These are phyloP conservation scores for Mediolabrus comicus DNA, from an alignment of 108 stramenopile genomes.

Conservation along the genomic window DNA sequence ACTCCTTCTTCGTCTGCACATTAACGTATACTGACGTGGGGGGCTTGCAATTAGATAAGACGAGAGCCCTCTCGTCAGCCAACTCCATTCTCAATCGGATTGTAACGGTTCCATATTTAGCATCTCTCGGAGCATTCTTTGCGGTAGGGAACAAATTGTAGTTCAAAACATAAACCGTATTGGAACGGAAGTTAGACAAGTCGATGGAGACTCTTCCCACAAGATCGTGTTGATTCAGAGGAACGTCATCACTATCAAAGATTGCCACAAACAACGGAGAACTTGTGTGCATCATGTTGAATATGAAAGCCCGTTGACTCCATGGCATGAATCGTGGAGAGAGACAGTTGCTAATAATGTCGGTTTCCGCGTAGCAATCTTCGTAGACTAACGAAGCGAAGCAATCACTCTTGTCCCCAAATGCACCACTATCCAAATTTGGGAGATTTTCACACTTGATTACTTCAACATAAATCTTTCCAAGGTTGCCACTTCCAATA, in stretches of 20 bases:
- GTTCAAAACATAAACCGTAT: constrained; percentile 63
- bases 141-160: constrained; percentile 60
- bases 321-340: constrained; percentile 81
- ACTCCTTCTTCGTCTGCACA: constrained; percentile 61
- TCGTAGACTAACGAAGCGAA: constrained; percentile 74
- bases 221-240: constrained; percentile 56
- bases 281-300: constrained; percentile 68
- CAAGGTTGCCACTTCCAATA: constrained; percentile 67
- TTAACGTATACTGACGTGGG: constrained; percentile 67
- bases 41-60: constrained; percentile 49
- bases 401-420: constrained; percentile 77
- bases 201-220: constrained; percentile 75
- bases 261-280: constrained; percentile 66
- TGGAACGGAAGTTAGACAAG: constrained; percentile 56
- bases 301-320: constrained; percentile 74
- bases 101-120: constrained; percentile 33
- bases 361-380: constrained; percentile 63
- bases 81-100: constrained; percentile 57
- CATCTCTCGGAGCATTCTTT: constrained; percentile 24
- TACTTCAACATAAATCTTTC: constrained; percentile 69
- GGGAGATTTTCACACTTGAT: constrained; percentile 69
- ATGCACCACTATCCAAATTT: constrained; percentile 61
- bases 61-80: constrained; percentile 51
- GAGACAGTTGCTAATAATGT: constrained; percentile 73
- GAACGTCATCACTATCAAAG: constrained; percentile 68